Evolutionary conservation across 2,329 filamentous ascomycete species (phyloP).

Genomic region (Xylariaceae sp.): DNA sequence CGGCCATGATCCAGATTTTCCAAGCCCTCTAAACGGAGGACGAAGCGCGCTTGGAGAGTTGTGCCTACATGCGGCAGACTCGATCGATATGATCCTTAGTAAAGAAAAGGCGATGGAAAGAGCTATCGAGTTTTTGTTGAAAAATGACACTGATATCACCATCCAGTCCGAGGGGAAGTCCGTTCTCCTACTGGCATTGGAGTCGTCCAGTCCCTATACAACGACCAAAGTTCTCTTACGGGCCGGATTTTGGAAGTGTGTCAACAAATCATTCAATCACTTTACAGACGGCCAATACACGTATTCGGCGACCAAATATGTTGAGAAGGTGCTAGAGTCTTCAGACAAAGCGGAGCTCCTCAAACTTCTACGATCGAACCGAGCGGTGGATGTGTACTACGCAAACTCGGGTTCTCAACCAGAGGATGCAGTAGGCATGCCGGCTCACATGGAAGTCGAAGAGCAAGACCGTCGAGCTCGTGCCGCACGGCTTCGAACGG

Average conservation of each 20-base stretch:
- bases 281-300: conserved; percentile 50
- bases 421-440: conserved; percentile 49
- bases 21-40: conserved; percentile 58
- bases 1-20: conserved; percentile 62
- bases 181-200: conserved; percentile 56
- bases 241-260: conserved; percentile 59
- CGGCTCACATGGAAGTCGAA: conserved; percentile 44
- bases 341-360: conserved; percentile 43
- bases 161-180: conserved; percentile 56
- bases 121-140: conserved; percentile 53
- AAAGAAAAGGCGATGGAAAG: conserved; percentile 54
- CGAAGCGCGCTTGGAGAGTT: conserved; percentile 62
- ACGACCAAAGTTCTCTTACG: conserved; percentile 58
- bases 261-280: conserved; percentile 58
- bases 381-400: conserved; percentile 52
- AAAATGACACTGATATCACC: conserved; percentile 52
- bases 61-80: conserved; percentile 52
- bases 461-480: conserved; percentile 49
- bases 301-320: conserved; percentile 64
- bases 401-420: conserved; percentile 52
- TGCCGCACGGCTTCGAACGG: conserved; percentile 40
- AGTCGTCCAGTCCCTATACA: conserved; percentile 50
- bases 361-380: conserved; percentile 47
- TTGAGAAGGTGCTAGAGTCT: conserved; percentile 42
- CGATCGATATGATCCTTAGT: conserved; percentile 40